phyloP scores from a whole-genome alignment of 805 yeast genomes.

The Yarrowia hollandica region DNA sequence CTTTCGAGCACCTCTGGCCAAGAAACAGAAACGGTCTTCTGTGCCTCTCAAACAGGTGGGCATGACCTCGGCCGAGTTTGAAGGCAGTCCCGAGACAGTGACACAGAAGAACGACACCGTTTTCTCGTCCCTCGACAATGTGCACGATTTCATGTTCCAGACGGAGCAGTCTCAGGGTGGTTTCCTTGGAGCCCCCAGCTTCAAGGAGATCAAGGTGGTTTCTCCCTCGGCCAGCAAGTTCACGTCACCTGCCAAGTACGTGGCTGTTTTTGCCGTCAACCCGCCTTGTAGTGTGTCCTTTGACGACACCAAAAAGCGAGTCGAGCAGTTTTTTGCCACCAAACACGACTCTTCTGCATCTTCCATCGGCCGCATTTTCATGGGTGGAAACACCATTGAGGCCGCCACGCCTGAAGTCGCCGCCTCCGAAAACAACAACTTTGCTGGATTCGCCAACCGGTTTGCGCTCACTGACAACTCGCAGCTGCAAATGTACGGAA shows the following conservation, averaged over 20 bases:
- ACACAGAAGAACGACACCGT: slow-evolving; percentile 14
- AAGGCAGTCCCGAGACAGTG: background rate
- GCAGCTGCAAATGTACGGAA: slow-evolving; percentile 20
- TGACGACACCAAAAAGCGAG: slow-evolving; percentile 1
- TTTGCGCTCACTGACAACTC: slow-evolving; percentile 14
- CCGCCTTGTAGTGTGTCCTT: background rate
- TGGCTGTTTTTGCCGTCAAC: slow-evolving; percentile 13
- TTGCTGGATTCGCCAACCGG: slow-evolving; percentile 10
- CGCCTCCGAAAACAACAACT: background rate
- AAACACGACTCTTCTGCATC: slow-evolving; percentile 13
- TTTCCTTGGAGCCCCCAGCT: slow-evolving; percentile 12
- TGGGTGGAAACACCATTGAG: slow-evolving; percentile 14
- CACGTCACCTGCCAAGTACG: slow-evolving; percentile 23
- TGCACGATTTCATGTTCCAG: background rate
- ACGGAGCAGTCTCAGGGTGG: background rate
- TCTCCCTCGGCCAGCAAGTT: slow-evolving; percentile 1
- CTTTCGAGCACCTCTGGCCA: background rate
- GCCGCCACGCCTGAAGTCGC: background rate
- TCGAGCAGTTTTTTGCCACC: slow-evolving; percentile 2
- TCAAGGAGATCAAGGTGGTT: slow-evolving; percentile 19
- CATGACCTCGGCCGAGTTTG: background rate
- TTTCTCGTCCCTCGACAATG: slow-evolving; percentile 9
- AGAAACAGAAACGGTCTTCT: background rate
- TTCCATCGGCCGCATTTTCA: slow-evolving; percentile 11
- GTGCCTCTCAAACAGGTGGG: slow-evolving; percentile 16